Base-by-base conservation (phyloP, 2,329 filamentous ascomycete species). In the Elsinoe fawcettii region DNA sequence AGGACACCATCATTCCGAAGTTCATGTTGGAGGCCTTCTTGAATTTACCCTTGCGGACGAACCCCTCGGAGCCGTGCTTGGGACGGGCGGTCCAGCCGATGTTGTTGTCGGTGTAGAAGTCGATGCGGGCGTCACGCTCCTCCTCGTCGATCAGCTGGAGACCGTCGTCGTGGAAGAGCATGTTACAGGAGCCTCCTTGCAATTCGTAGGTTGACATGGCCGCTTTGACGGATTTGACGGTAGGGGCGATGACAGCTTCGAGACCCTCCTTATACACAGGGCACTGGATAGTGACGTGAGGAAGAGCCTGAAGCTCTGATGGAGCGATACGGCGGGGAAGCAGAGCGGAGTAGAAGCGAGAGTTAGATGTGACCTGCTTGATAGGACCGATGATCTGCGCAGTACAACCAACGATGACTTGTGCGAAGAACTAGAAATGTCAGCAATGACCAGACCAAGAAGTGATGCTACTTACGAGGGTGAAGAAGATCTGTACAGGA, bases 221-320 rank as follows among this genome's bases (percentile, higher is more conserved):
- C 64, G 85, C 80, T 73, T 90, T 90, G 71, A 91, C 80, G 1
- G 87, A 90, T 65, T 83, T 83, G 65, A 91, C 81, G 0, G 88
- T 92, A 6, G 88, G 88, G 18, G 78, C 80, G 65, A 91, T 90
- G 70, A 95, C 89, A 60, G 77, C 82, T 34, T 74, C 74, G 2
- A 95, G 77, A 62, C 88, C 88, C 69, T 95, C 89, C 70, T 92
- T 93, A 75, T 93, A 95, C 0, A 95, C 87, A 3, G 89, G 89
- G 69, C 88, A 91, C 67, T 95, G 89, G 41, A 95, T 87, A 2
- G 74, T 77, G 61, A 89, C 78, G 66, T 89, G 87, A 1, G 86
- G 87, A 14, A 91, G 77, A 23, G 75, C 67, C 5, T 73, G 66
- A 1, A 71, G 74, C 9, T 53, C 32, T 11, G 16, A 16, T 3